Evolutionary conservation across 257 asterid genomes (phyloP).

Genomic region (Salvia splendens): DNA sequence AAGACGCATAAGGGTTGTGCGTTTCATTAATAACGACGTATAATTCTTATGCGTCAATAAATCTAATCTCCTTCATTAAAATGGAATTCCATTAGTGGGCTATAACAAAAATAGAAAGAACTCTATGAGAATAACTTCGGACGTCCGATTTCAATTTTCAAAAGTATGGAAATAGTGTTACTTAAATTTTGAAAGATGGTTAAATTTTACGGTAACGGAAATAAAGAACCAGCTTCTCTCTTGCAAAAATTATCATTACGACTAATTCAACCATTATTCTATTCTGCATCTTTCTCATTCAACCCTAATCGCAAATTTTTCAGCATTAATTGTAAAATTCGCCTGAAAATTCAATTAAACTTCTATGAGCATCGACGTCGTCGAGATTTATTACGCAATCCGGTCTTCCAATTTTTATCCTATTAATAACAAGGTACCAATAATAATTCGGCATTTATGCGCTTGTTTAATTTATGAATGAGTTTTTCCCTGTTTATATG

Average conservation of each 20-base stretch:
- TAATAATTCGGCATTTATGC: neutral
- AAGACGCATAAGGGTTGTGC: no score
- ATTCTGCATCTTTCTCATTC: slow-evolving; percentile 3
- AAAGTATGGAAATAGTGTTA: no score
- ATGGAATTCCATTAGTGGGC: no score
- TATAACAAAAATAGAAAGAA: no score
- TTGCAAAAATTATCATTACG: slow-evolving; percentile 5
- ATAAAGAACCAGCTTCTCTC: no score
- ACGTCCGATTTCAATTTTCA: no score
- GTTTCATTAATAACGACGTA: no score
- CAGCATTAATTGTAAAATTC: slow-evolving; percentile 13
- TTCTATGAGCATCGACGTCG: slow-evolving; percentile 21
- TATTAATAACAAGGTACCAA: slow-evolving; percentile 32
- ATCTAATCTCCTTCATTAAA: no score
- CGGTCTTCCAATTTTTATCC: slow-evolving; percentile 4
- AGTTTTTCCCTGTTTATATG: slow-evolving; percentile 7
- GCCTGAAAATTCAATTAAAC: neutral
- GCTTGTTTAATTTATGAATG: slow-evolving; percentile 11
- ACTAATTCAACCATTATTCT: slow-evolving; percentile 5
- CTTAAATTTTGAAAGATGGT: no score
- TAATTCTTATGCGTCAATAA: no score
- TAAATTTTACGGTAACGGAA: no score
- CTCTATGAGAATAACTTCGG: no score
- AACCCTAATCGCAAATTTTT: slow-evolving; percentile 19
- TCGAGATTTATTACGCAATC: slow-evolving; percentile 15